Conservation (phyloP, 805 yeast species). For the Candida namnaoensis region DNA sequence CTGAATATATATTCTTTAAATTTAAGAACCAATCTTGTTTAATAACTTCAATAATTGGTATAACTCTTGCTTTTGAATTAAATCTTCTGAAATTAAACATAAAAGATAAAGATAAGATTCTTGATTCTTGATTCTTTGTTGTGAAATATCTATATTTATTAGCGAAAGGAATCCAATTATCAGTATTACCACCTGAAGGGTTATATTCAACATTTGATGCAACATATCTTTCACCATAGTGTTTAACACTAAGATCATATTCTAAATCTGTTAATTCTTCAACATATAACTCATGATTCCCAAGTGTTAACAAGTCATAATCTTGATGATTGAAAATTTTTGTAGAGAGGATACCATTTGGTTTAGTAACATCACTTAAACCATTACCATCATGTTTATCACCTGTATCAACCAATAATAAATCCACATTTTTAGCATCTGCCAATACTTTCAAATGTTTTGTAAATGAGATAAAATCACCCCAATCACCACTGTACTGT, state of each 20-base stretch:
- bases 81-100: conserved; percentile 64
- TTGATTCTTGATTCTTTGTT: conserved; percentile 43
- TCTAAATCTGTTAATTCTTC: conserved; percentile 60
- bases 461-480: conserved; percentile 73
- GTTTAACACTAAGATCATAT: conserved; percentile 46
- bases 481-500: conserved; percentile 83
- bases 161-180: conserved; percentile 56
- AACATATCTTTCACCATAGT: conserved; percentile 57
- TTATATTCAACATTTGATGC: conserved; percentile 63
- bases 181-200: conserved; percentile 24
- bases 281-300: conserved; percentile 84
- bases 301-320: conserved; percentile 75
- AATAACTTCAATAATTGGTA: conserved; percentile 46
- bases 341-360: conserved; percentile 61
- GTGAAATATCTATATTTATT: conserved; percentile 52
- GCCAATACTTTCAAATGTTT: conserved; percentile 39
- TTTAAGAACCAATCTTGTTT: conserved; percentile 59
- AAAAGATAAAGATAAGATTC: conserved; percentile 67
- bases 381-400: conserved; percentile 97
- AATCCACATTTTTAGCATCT: conserved; percentile 41
- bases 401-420: conserved; percentile 78
- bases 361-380: conserved; percentile 64
- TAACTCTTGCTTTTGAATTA: conserved; percentile 55
- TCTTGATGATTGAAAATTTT: conserved; percentile 54
- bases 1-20: conserved; percentile 23